phyloP scores from a whole-genome alignment of 2,329 filamentous ascomycete genomes.

The Ophiocordyceps australis region DNA sequence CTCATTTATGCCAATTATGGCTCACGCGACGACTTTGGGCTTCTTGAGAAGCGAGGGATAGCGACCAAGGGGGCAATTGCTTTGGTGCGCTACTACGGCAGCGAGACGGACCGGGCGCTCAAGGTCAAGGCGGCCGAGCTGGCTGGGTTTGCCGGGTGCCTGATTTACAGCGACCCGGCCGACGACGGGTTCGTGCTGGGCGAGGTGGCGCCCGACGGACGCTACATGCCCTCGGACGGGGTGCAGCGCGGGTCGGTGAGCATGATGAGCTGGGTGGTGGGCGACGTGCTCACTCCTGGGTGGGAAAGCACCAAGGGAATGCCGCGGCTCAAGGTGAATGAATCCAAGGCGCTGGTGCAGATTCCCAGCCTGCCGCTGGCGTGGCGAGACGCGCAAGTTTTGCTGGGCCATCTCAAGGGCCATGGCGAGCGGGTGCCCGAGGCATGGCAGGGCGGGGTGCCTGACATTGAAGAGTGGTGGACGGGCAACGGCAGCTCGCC shows the following conservation, averaged over 20 bases:
- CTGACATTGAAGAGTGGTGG: slow-evolving; percentile 65
- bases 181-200: slow-evolving; percentile 70
- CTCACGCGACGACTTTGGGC: slow-evolving; percentile 64
- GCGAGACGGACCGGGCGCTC: slow-evolving; percentile 51
- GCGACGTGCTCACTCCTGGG: slow-evolving; percentile 84
- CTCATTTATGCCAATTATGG: slow-evolving; percentile 90
- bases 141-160: slow-evolving; percentile 69
- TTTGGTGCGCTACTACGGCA: slow-evolving; percentile 64
- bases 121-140: slow-evolving; percentile 85
- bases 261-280: slow-evolving; percentile 65
- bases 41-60: slow-evolving; percentile 51
- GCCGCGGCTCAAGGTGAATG: slow-evolving; percentile 47
- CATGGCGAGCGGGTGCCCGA: slow-evolving; percentile 50
- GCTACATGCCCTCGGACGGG: slow-evolving; percentile 63
- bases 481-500: slow-evolving; percentile 62
- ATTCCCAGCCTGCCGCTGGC: slow-evolving; percentile 85
- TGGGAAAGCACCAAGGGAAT: slow-evolving; percentile 53
- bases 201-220: slow-evolving; percentile 54
- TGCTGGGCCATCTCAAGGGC: slow-evolving; percentile 61
- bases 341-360: slow-evolving; percentile 54
- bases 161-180: slow-evolving; percentile 81
- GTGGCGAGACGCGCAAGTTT: slow-evolving; percentile 70
- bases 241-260: slow-evolving; percentile 72
- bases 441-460: slow-evolving; percentile 62
- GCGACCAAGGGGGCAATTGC: slow-evolving; percentile 65